Evolutionary conservation across 371 early-diverging fungal species (phyloP).

Genomic region (Mucor velutinosus): DNA sequence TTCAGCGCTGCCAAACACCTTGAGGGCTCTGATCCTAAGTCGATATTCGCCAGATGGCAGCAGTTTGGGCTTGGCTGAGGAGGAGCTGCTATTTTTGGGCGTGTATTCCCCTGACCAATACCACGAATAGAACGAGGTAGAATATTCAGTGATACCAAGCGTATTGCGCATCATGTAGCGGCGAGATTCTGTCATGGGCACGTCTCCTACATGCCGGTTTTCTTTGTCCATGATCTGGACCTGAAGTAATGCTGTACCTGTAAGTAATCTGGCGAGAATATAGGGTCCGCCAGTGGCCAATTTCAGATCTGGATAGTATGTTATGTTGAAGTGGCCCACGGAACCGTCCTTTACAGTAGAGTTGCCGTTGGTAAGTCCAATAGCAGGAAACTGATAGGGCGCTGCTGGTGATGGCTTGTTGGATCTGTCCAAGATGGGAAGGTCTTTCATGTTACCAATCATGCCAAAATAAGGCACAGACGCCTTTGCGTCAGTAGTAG

Average conservation of each 20-base stretch:
- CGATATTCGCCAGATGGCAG: constrained; percentile 21
- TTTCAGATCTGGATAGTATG: background rate
- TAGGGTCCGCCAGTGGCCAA: constrained; percentile 11
- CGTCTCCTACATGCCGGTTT: constrained; percentile 19
- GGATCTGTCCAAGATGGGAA: constrained; percentile 28
- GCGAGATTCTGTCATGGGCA: constrained; percentile 18
- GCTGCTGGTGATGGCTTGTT: background rate
- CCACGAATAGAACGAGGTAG: constrained; percentile 22
- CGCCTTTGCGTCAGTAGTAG: background rate
- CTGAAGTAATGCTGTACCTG: constrained; percentile 26
- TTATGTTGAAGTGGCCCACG: constrained; percentile 9
- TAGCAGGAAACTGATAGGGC: constrained; percentile 26
- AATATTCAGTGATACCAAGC: constrained; percentile 8
- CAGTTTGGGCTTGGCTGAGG: background rate
- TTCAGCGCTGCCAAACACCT: constrained; percentile 20
- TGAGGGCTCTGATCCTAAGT: constrained; percentile 19
- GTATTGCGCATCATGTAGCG: constrained; percentile 30
- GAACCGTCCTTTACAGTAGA: constrained; percentile 1
- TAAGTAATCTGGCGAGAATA: constrained; percentile 24
- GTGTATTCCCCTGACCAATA: constrained; percentile 29
- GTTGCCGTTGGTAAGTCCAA: constrained; percentile 16
- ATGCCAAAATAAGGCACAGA: constrained; percentile 34
- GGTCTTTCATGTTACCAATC: constrained; percentile 29
- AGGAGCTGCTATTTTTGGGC: constrained; percentile 13
- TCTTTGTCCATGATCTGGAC: constrained; percentile 21